Conservation (phyloP, 2,329 filamentous ascomycete species). For the Bipolaris sorokiniana region DNA sequence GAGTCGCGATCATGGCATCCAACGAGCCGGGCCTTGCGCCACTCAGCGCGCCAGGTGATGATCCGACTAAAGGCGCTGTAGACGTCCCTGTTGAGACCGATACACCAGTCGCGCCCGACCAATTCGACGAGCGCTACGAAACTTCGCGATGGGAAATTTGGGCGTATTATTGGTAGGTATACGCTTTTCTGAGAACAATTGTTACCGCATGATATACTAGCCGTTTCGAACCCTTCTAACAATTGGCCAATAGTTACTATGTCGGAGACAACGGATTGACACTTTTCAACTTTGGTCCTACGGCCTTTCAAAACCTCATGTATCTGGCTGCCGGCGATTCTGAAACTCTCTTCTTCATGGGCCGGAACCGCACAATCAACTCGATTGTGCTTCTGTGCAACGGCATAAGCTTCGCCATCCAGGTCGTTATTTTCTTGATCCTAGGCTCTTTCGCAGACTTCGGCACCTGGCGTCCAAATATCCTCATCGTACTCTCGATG, state of each 20-base stretch:
- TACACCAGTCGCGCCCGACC: constrained; percentile 58
- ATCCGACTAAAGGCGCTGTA: constrained; percentile 29
- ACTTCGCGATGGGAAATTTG: constrained; percentile 63
- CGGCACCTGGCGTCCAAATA: constrained; percentile 65
- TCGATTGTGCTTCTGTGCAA: constrained; percentile 67
- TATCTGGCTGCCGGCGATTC: constrained; percentile 64
- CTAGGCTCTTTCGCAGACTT: constrained; percentile 67
- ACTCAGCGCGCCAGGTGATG: constrained; percentile 27
- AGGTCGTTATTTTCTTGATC: constrained; percentile 63
- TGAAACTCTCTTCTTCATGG: constrained; percentile 62
- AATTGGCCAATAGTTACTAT: constrained; percentile 59
- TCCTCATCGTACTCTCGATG: constrained; percentile 62
- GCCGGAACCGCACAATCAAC: constrained; percentile 49
- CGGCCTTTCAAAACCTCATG: constrained; percentile 66
- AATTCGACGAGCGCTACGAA: constrained; percentile 60
- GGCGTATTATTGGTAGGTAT: constrained; percentile 59
- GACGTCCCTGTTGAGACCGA: constrained; percentile 40
- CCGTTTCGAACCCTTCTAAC: constrained; percentile 7
- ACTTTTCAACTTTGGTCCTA: constrained; percentile 60
- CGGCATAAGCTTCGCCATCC: constrained; percentile 71
- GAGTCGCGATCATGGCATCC: constrained; percentile 20
- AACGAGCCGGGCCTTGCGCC: constrained; percentile 34
- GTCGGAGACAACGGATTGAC: constrained; percentile 69
- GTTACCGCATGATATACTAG: not conserved
- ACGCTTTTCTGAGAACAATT: not conserved